Base-by-base conservation (phyloP, 2,329 filamentous ascomycete species). In the Penicillium capsulatum region DNA sequence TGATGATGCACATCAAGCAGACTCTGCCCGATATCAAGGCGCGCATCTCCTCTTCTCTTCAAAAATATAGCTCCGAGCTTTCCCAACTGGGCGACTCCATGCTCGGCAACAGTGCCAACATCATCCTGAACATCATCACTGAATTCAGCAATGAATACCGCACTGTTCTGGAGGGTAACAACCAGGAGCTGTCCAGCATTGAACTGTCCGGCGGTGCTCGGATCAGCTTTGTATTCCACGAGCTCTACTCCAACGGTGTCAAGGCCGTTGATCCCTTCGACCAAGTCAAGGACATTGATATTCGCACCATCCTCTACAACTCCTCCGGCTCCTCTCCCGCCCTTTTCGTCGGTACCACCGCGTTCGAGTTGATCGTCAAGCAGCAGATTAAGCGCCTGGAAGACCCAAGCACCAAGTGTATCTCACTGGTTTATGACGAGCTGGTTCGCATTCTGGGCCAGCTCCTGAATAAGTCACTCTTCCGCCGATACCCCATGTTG, bases 1-100 rank as follows among this genome's bases (percentile, higher is more conserved):
- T 98, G 55, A 97, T 98, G 91, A 98, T 98, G 92, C 92, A 98
- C 74, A 98, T 98, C 75, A 98, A 98, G 72, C 91, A 98, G 73
- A 98, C 92, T 1, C 79, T 98, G 10, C 92, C 92, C 28, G 92
- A 98, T 63, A 98, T 98, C 75, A 98, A 98, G 73, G 88, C 86
- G 10, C 85, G 94, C 49, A 98, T 98, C 56, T 80, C 86, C n/a
- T 85, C 86, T 53, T 96, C 91, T 10, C 74, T 98, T 44, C 84
- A 90, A 63, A 98, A 98, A 65, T 98, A 98, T 68, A 75, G 79
- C 3, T 69, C 80, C 29, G 92, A 98, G 67, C 77, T 98, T 15
- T 73, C 80, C 40, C 81, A 83, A 47, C 76, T 98, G 9, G 92
- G 94, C 15, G 91, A 94, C 49, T 96, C 90, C 9, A 85, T 97